phyloP scores from a whole-genome alignment of 2,329 filamentous ascomycete genomes.

The Diaporthe amygdali region DNA sequence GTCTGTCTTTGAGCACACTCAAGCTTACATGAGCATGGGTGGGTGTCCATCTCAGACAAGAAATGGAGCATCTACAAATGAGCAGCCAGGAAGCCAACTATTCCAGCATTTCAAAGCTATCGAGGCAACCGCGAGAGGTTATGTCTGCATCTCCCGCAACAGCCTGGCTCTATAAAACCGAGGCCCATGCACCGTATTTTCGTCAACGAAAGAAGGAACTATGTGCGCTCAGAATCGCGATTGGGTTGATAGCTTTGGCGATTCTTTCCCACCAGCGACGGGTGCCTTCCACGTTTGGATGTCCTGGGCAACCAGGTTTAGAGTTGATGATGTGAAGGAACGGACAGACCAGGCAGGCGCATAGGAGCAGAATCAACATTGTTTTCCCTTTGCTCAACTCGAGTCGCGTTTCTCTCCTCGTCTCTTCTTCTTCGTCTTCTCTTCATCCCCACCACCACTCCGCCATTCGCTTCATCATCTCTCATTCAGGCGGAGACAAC shows the following conservation, averaged over 20 bases:
- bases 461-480: constrained; percentile 12
- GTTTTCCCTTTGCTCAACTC: neutral
- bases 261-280: neutral
- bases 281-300: neutral
- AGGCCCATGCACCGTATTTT: neutral
- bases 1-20: too few relatives aligned
- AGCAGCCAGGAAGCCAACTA: too few relatives aligned
- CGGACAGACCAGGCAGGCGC: neutral
- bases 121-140: neutral
- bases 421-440: neutral
- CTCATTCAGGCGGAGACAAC: constrained; percentile 5
- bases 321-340: neutral
- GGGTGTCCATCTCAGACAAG: too few relatives aligned
- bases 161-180: neutral
- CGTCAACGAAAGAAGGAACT: neutral
- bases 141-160: neutral
- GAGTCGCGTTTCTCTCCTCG: neutral
- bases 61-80: neutral
- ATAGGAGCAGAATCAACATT: neutral
- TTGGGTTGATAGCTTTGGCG: neutral
- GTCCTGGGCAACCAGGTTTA: neutral
- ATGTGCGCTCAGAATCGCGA: neutral
- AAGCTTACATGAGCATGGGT: too few relatives aligned
- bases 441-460: constrained; percentile 1
- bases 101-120: neutral